Evolutionary conservation across 768 basidiomycete genomes (phyloP).

Genomic region (Xerocomellus amylosporus): DNA sequence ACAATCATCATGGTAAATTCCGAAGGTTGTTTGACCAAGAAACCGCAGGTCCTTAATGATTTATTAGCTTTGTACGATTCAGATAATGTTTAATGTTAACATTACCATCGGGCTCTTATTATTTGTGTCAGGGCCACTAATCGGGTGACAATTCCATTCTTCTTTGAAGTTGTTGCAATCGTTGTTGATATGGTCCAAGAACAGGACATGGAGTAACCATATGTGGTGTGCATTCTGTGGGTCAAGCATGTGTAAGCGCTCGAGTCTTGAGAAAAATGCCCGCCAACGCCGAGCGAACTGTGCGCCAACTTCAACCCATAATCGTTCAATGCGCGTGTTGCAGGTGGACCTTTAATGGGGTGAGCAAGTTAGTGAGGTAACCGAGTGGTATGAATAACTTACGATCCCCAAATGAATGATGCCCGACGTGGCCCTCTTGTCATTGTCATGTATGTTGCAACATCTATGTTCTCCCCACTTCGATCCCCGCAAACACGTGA

Average conservation of each 20-base stretch:
- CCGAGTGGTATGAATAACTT: too few relatives aligned
- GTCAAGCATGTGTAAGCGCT: conserved; percentile 35
- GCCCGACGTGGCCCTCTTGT: conserved; percentile 20
- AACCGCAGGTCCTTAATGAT: background rate
- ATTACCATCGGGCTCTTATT: conserved; percentile 9
- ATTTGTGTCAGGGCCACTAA: conserved; percentile 2
- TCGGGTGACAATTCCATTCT: conserved; percentile 42
- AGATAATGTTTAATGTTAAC: background rate
- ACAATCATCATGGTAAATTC: background rate
- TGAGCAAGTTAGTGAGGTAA: too few relatives aligned
- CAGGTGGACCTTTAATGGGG: conserved; percentile 29
- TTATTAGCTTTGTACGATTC: background rate
- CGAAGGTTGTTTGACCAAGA: background rate
- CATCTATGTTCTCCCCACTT: conserved; percentile 31
- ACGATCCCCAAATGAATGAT: conserved; percentile 31
- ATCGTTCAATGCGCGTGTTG: conserved; percentile 32
- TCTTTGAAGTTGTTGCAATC: conserved; percentile 35
- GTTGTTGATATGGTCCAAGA: conserved; percentile 37
- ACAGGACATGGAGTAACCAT: conserved; percentile 44
- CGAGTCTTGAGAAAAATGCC: conserved; percentile 41
- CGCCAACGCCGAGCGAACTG: conserved; percentile 34
- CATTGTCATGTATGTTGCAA: conserved; percentile 26
- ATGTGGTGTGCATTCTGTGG: conserved; percentile 33
- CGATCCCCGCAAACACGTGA: conserved; percentile 30
- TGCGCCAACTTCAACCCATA: conserved; percentile 22